These are phyloP conservation scores for Mrakiaceae sp. DNA, from an alignment of 1,284 basidiomycete genomes.

Conservation along the genomic window DNA sequence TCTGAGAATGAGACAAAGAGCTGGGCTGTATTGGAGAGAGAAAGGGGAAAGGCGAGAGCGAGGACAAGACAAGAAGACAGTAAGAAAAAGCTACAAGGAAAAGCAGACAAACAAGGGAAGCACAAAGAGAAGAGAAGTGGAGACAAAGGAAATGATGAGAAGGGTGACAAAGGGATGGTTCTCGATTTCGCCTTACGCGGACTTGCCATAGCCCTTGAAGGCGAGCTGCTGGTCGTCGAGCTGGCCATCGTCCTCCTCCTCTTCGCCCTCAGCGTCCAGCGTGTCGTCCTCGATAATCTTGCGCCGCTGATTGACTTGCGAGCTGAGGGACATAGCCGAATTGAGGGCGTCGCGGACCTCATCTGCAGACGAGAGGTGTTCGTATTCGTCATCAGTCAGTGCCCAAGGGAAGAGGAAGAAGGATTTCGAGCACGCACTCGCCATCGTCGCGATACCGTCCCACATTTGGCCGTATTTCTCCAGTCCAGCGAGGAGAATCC, in stretches of 20 bases:
- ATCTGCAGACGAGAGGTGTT: not conserved
- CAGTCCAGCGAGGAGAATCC: slow-evolving; percentile 34
- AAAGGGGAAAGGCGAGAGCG: too few relatives aligned
- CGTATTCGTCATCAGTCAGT: too few relatives aligned
- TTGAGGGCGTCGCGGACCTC: slow-evolving; percentile 7
- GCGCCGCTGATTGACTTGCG: not conserved
- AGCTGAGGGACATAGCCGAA: not conserved
- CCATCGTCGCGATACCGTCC: slow-evolving; percentile 36
- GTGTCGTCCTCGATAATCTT: not conserved
- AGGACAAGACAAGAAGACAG: too few relatives aligned
- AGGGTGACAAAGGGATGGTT: not conserved
- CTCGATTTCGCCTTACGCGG: not conserved
- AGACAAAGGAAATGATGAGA: not conserved
- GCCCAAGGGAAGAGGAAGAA: not conserved
- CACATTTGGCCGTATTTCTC: slow-evolving; percentile 36
- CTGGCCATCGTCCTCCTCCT: not conserved
- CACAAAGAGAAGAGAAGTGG: not conserved
- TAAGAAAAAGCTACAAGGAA: too few relatives aligned
- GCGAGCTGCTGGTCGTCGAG: not conserved
- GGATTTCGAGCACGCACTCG: slow-evolving; percentile 24
- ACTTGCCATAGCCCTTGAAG: not conserved
- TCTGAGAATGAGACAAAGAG: too few relatives aligned
- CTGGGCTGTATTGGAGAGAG: too few relatives aligned
- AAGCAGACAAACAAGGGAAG: not conserved
- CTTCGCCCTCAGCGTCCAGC: not conserved